Evolutionary conservation across 441 rosid genomes (phyloP).

Genomic region (Gossypium schwendimanii): DNA sequence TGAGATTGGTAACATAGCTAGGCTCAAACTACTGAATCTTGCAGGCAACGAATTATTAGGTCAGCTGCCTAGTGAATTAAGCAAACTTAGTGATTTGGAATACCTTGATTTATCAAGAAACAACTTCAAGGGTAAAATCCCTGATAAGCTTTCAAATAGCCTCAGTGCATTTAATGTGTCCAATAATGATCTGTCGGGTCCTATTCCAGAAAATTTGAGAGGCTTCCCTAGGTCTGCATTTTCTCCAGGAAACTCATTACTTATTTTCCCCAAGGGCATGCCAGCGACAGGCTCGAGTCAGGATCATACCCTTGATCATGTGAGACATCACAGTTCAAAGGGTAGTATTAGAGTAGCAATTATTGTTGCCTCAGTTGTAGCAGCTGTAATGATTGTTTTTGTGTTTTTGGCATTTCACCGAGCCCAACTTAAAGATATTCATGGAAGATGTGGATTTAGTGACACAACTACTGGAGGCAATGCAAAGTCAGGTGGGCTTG

Average conservation of each 20-base stretch:
- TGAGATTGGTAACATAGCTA: conserved; percentile 56
- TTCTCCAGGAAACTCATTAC: conserved; percentile 56
- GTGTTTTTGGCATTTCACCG: conserved; percentile 68
- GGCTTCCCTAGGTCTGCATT: conserved; percentile 52
- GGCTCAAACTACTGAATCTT: conserved; percentile 52
- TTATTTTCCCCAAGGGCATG: conserved; percentile 28
- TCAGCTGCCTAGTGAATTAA: conserved; percentile 62
- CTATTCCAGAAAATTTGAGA: conserved; percentile 49
- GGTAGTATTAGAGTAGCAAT: conserved; percentile 53
- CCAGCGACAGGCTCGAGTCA: conserved; percentile 20
- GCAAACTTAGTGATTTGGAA: conserved; percentile 58
- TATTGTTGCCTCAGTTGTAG: conserved; percentile 65
- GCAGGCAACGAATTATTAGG: conserved; percentile 63
- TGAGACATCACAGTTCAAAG: conserved; percentile 35
- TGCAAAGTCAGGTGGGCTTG: conserved; percentile 48
- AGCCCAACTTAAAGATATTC: conserved; percentile 55
- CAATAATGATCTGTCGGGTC: conserved; percentile 64
- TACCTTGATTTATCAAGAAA: conserved; percentile 80
- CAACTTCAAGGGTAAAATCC: conserved; percentile 61
- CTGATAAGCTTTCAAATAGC: conserved; percentile 51
- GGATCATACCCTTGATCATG: conserved; percentile 7
- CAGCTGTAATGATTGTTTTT: conserved; percentile 54
- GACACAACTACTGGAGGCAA: conserved; percentile 44
- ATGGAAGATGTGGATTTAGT: conserved; percentile 45
- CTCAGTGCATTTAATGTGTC: conserved; percentile 69